Evolutionary conservation across 2,329 filamentous ascomycete genomes (phyloP).

Genomic region (Atkinsonella hypoxylon): DNA sequence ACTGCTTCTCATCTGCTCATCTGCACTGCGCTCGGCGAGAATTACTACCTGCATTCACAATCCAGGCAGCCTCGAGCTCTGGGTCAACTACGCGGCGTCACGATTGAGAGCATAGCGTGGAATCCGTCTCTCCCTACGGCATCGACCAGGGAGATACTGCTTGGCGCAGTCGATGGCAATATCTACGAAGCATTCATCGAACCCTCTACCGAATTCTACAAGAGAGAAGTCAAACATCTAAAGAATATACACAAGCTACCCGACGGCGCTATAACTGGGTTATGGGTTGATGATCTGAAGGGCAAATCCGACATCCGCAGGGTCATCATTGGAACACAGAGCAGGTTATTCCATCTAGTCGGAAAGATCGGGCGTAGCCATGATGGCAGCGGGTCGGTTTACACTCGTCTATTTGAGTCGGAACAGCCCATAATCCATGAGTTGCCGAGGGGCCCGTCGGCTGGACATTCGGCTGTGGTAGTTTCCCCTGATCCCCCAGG

Average conservation of each 20-base stretch:
- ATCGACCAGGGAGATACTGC: constrained; percentile 84
- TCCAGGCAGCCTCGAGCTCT: constrained; percentile 77
- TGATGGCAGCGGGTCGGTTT: constrained; percentile 76
- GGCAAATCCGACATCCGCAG: constrained; percentile 61
- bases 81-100: constrained; percentile 70
- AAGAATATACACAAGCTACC: constrained; percentile 72
- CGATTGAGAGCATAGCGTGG: constrained; percentile 87
- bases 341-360: constrained; percentile 66
- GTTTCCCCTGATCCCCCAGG: constrained; percentile 65
- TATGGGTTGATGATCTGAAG: constrained; percentile 68
- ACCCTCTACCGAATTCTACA: constrained; percentile 86
- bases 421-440: constrained; percentile 73
- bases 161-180: constrained; percentile 87
- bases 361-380: constrained; percentile 64
- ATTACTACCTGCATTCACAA: constrained; percentile 95
- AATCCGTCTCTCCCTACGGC: constrained; percentile 86
- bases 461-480: constrained; percentile 51
- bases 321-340: constrained; percentile 69
- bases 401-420: constrained; percentile 75
- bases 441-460: constrained; percentile 43
- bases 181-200: constrained; percentile 95
- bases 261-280: constrained; percentile 71
- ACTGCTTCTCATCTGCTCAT: constrained; percentile 91
- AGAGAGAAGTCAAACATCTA: constrained; percentile 85
- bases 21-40: constrained; percentile 83